phyloP scores from a whole-genome alignment of 2,329 filamentous ascomycete genomes.

The Claviceps quebecensis region DNA sequence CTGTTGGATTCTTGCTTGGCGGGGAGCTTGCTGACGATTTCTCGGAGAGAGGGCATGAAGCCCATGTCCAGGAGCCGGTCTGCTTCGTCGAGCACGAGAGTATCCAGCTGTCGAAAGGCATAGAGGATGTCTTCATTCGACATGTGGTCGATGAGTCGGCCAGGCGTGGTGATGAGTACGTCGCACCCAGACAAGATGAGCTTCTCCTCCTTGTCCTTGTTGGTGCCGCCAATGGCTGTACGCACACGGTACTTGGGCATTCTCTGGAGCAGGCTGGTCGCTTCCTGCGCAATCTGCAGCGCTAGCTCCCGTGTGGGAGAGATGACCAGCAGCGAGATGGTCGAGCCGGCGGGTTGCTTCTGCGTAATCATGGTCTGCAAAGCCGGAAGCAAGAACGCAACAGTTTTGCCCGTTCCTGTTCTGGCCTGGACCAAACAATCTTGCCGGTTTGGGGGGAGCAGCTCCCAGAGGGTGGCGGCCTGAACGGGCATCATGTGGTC shows the following conservation, averaged over 20 bases:
- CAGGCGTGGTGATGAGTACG: conserved; percentile 68
- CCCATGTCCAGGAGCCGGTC: conserved; percentile 73
- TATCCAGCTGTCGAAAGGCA: conserved; percentile 56
- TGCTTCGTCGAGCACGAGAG: conserved; percentile 71
- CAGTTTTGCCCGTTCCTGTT: conserved; percentile 76
- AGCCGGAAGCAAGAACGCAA: conserved; percentile 74
- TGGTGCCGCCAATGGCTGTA: conserved; percentile 65
- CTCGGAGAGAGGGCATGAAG: conserved; percentile 65
- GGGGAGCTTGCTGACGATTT: conserved; percentile 61
- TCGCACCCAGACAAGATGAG: conserved; percentile 61
- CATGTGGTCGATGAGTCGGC: conserved; percentile 65
- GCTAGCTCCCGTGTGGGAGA: conserved; percentile 60
- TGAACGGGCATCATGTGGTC: conserved; percentile 42
- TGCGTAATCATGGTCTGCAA: conserved; percentile 56
- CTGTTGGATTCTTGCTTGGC: conserved; percentile 41
- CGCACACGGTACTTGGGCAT: conserved; percentile 63
- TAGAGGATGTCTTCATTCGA: conserved; percentile 56
- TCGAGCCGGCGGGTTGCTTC: conserved; percentile 18
- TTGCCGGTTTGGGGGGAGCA: conserved; percentile 28
- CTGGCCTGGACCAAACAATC: conserved; percentile 66
- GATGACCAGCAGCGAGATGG: conserved; percentile 48
- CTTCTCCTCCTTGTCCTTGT: conserved; percentile 58
- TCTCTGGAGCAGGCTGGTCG: conserved; percentile 53
- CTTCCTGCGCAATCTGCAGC: conserved; percentile 58
- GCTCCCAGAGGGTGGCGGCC: conserved; percentile 33